Evolutionary conservation across 768 basidiomycete species (phyloP), one percentile per base, ranked within the genome.

Genomic region (Tylopilus vinaceipallidus): DNA sequence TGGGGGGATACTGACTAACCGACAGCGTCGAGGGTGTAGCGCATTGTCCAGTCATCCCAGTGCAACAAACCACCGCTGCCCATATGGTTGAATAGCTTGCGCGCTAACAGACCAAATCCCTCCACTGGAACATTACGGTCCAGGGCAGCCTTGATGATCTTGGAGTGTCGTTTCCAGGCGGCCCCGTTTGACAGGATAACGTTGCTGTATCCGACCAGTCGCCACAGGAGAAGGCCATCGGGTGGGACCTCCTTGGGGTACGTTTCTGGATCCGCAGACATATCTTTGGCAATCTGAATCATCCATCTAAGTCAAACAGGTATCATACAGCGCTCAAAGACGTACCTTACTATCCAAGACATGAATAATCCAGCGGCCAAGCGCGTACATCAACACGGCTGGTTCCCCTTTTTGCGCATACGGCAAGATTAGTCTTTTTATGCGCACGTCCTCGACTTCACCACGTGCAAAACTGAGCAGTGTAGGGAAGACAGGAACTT

Each of bases 11-110:
- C 3, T 6, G 11, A 32, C 29, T 13, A 14, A 42, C 41, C 29
- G 26, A 32, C 29, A 32, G 41, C 41, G 10, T 42, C 41, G n/a
- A 42, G 37, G 3, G 48, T 19, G 30, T 42, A 49, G 7, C 48
- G 35, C 41, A 42, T 42, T 4, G 41, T 42, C 20, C 35, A 23
- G 30, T 36, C 27, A 14, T 42, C 41, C 48, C 34, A 49, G 12
- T 37, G 48, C 6, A 49, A 29, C 22, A 10, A n/a, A 12, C 49
- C 49, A 23, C 49, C 49, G 3, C 26, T 26, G 13, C 49, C 34
- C 49, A 44, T 44, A 27, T 50, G 29, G 29, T 44, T 37, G 23
- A 44, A 50, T 7, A 50, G 22, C 37, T 44, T 43, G 23, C 23
- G 42, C 4, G 42, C 36, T 42, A 50, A 26, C 16, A 45, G 26